Evolutionary conservation across 2,329 filamentous ascomycete genomes (phyloP), one percentile per base, ranked within the genome.

Genomic region (Teratosphaeria gauchensis): DNA sequence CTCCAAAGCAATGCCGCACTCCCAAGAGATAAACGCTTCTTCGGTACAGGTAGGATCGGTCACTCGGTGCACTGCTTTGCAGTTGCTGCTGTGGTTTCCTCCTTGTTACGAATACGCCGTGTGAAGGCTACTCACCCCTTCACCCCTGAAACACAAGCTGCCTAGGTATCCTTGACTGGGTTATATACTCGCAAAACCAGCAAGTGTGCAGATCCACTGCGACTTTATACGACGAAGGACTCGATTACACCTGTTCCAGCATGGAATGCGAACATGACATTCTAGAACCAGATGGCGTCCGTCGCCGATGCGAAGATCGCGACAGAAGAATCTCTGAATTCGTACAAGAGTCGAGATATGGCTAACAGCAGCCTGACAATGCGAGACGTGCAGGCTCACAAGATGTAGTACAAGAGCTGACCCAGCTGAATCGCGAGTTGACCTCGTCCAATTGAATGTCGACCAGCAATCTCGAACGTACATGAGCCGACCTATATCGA

Each of bases 341-440:
- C 89, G 9, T 87, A 89, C 64, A 95, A 92, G 70, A 81, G 80
- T 56, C 83, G 86, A 80, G 84, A 90, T 94, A 78, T 64, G 83
- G 75, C 12, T 11, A 58, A 48, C 2, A 42, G 16, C 38, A 35
- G 28, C 8, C 14, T 11, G 35, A 42, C 21, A 19, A 55, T 12
- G n/a, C n/a, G n/a, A n/a, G n/a, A n/a, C n/a, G n/a, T n/a, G n/a
- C n/a, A n/a, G 14, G 56, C 51, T 55, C 9, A 55, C 24, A 30
- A 9, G 35, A 52, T 12, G 53, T 56, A 64, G 64, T 65, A 38
- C 59, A 67, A 56, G 68, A 69, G 59, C 59, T 70, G 19, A 65
- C 61, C 12, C 57, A 62, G 35, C 63, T 66, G n/a, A 71, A 70
- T 57, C 63, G 62, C 53, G 67, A 81, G 55, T 69, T 85, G 16